Conservation (phyloP, 192 early-diverging fungal genomes). For the Linnemannia zychae region DNA sequence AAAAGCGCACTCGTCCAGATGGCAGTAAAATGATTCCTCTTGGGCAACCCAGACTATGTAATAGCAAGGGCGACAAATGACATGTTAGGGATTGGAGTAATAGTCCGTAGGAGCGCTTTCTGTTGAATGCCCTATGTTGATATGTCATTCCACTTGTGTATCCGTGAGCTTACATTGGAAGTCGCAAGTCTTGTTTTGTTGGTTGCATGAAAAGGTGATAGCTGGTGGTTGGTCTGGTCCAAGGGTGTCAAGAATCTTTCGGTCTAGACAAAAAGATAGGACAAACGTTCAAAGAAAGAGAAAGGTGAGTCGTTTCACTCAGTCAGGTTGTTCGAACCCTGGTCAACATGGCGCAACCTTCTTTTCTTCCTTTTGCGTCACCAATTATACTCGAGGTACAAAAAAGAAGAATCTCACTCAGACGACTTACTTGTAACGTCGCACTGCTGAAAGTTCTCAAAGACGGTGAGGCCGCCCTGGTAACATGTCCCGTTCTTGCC, state of each 20-base stretch:
- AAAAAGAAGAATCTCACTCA: slow-evolving; percentile 42
- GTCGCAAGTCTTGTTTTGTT: slow-evolving; percentile 69
- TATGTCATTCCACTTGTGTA: background rate
- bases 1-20: slow-evolving; percentile 81
- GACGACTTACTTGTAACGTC: slow-evolving; percentile 77
- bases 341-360: background rate
- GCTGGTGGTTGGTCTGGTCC: slow-evolving; percentile 78
- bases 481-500: slow-evolving; percentile 84
- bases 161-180: slow-evolving; percentile 76
- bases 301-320: background rate
- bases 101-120: background rate
- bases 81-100: background rate
- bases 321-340: background rate
- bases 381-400: background rate
- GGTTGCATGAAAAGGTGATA: slow-evolving; percentile 82
- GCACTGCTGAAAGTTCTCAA: slow-evolving; percentile 79
- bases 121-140: background rate
- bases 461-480: slow-evolving; percentile 76
- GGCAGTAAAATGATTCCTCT: slow-evolving; percentile 92
- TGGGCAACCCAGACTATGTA: slow-evolving; percentile 84
- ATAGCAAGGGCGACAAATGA: background rate
- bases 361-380: background rate
- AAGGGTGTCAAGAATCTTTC: slow-evolving; percentile 69
- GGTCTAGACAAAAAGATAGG: slow-evolving; percentile 45
- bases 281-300: background rate